phyloP scores from a whole-genome alignment of 148 eudicot genomes.

The Simmondsia chinensis region DNA sequence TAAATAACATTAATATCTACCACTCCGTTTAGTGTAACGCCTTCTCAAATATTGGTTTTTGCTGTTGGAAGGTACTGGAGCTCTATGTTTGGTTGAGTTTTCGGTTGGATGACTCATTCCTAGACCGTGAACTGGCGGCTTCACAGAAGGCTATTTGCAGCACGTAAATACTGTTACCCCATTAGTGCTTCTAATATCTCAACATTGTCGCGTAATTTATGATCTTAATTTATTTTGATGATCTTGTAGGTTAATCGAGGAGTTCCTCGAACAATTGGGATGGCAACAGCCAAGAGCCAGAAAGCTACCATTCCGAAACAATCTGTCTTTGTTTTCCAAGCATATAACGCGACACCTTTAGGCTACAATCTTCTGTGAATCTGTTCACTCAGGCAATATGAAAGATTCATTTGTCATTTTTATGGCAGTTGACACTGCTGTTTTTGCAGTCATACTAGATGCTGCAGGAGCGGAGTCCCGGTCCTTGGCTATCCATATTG shows the following conservation, averaged over 20 bases:
- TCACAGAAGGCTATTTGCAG: constrained; percentile 90
- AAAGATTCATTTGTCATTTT: too few species aligned
- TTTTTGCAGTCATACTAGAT: too few species aligned
- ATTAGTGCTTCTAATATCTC: background rate
- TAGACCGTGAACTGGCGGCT: constrained; percentile 88
- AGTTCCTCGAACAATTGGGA: constrained; percentile 65
- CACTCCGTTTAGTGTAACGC: too few species aligned
- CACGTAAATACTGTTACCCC: constrained; percentile 59
- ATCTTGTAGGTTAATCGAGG: constrained; percentile 77
- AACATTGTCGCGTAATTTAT: background rate
- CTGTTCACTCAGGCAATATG: too few species aligned
- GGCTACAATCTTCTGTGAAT: too few species aligned
- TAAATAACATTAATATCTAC: too few species aligned
- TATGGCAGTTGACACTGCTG: too few species aligned
- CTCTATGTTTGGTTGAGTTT: constrained; percentile 94
- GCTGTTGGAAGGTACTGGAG: constrained; percentile 70
- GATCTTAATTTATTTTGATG: background rate
- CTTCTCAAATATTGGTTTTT: too few species aligned
- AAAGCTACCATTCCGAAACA: constrained; percentile 10
- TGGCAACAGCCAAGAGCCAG: constrained; percentile 43
- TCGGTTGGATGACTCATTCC: constrained; percentile 80
- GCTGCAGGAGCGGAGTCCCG: too few species aligned
- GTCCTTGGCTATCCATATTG: too few species aligned
- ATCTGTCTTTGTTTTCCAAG: constrained; percentile 14
- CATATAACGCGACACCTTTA: constrained; percentile 11